phyloP scores from a whole-genome alignment of 495 filamentous ascomycete species.

The Talaromyces adpressus region DNA sequence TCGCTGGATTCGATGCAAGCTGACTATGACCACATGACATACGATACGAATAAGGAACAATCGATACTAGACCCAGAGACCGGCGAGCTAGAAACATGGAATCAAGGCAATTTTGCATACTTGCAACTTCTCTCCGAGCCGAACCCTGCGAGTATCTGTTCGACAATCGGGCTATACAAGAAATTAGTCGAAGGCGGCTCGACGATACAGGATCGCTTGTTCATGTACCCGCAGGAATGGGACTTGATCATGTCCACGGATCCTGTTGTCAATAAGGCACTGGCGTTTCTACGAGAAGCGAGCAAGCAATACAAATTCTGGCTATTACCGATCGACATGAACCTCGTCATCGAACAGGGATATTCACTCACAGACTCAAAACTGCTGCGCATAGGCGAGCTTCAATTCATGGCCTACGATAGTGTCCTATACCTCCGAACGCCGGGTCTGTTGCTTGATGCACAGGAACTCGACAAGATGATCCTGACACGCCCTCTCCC shows the following conservation, averaged over 20 bases:
- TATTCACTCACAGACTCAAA: conserved; percentile 33
- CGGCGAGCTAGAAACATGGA: neutral
- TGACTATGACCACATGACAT: neutral
- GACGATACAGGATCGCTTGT: conserved; percentile 37
- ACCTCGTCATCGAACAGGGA: conserved; percentile 25
- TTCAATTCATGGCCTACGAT: conserved; percentile 44
- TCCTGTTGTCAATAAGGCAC: conserved; percentile 20
- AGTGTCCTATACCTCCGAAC: conserved; percentile 36
- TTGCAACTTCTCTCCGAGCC: conserved; percentile 38
- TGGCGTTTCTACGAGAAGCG: conserved; percentile 30
- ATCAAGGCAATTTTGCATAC: conserved; percentile 34
- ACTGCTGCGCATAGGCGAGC: conserved; percentile 34
- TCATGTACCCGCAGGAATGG: conserved; percentile 44
- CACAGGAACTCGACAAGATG: conserved; percentile 29
- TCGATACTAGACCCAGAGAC: conserved; percentile 7
- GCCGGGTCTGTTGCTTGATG: conserved; percentile 34
- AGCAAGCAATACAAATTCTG: conserved; percentile 38
- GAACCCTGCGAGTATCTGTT: conserved; percentile 40
- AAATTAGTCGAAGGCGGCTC: conserved; percentile 29
- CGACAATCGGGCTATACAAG: conserved; percentile 38
- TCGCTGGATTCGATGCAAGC: conserved; percentile 20
- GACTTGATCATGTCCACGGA: conserved; percentile 24
- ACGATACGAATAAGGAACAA: conserved; percentile 11
- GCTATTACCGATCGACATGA: conserved; percentile 42
- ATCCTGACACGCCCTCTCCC: conserved; percentile 31